A percentile compares a stretch with the other conserved stretches of the same genome.
Conservation (phyloP, 495 filamentous ascomycete species). For the Hypoxylon fuscum region DNA sequence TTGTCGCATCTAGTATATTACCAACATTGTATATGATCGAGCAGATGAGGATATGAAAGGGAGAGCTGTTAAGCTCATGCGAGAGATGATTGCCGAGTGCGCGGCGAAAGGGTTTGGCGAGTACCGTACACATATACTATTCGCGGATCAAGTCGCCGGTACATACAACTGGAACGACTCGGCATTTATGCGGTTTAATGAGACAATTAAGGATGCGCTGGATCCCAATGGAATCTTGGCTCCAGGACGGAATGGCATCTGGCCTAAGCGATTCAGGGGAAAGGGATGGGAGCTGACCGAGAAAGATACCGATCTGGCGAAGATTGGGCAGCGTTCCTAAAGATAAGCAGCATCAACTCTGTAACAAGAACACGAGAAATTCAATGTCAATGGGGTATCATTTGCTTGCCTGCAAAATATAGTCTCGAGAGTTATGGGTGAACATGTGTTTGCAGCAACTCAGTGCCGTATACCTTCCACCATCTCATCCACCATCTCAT, state of each 20-base stretch:
- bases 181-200: conserved; percentile 59
- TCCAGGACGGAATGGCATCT: conserved; percentile 61
- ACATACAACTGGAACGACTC: conserved; percentile 62
- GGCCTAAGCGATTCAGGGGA: conserved; percentile 57
- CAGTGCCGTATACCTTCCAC: not conserved
- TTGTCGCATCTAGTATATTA: conserved; percentile 49
- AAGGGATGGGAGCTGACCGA: conserved; percentile 50
- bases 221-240: conserved; percentile 62
- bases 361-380: not conserved
- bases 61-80: conserved; percentile 50
- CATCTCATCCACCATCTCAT: not conserved
- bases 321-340: conserved; percentile 30
- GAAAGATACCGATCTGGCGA: conserved; percentile 38
- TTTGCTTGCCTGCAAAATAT: conserved; percentile 27
- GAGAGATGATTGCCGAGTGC: conserved; percentile 52
- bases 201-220: conserved; percentile 59
- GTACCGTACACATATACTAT: conserved; percentile 60
- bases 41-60: conserved; percentile 44
- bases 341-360: conserved; percentile 4
- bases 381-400: conserved; percentile 28
- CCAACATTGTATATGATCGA: conserved; percentile 57
- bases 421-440: not conserved
- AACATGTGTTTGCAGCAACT: not conserved
- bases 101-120: conserved; percentile 59
- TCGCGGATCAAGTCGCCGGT: conserved; percentile 61